Percentiles rank a stretch among this genome's conserved stretches.
Conservation (phyloP, 2,329 filamentous ascomycete genomes). For the Phaeosphaeriaceae sp. region DNA sequence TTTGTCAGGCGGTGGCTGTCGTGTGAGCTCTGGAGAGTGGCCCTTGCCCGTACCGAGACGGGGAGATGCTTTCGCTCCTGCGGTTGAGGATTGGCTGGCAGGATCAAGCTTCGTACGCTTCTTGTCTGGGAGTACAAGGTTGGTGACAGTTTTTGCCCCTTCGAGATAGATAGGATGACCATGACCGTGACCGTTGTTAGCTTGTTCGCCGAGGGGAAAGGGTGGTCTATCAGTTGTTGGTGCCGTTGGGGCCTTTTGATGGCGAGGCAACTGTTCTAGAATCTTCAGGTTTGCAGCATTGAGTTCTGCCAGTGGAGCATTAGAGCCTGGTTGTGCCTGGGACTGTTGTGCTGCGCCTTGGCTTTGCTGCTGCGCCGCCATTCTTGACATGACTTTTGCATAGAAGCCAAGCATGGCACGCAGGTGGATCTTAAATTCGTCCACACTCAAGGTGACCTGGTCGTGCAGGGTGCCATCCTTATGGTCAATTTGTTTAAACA, state of each 20-base stretch:
- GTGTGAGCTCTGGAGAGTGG: constrained; percentile 55
- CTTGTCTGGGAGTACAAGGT: constrained; percentile 63
- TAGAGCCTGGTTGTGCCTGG: constrained; percentile 23
- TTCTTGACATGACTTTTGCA: constrained; percentile 32
- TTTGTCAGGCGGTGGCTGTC: constrained; percentile 50
- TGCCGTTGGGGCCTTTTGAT: constrained; percentile 56
- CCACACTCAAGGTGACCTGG: constrained; percentile 35
- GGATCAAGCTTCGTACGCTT: constrained; percentile 61
- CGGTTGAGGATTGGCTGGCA: constrained; percentile 51
- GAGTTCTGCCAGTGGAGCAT: constrained; percentile 36
- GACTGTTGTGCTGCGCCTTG: constrained; percentile 22
- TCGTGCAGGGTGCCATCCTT: constrained; percentile 36
- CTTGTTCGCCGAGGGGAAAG: constrained; percentile 57
- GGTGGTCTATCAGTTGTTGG: constrained; percentile 60
- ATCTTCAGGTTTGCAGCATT: constrained; percentile 47
- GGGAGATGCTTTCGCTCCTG: constrained; percentile 50
- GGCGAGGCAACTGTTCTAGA: constrained; percentile 56
- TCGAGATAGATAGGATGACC: constrained; percentile 64
- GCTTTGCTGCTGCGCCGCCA: constrained; percentile 28
- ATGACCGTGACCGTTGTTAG: constrained; percentile 63
- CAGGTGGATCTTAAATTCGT: constrained; percentile 35
- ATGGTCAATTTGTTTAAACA: constrained; percentile 39
- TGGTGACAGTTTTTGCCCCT: constrained; percentile 58
- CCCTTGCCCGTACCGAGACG: constrained; percentile 44
- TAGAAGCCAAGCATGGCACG: constrained; percentile 36